Evolutionary conservation across 768 basidiomycete genomes (phyloP), one percentile per base, ranked within the genome.

Genomic region (Tylopilus intermedius): DNA sequence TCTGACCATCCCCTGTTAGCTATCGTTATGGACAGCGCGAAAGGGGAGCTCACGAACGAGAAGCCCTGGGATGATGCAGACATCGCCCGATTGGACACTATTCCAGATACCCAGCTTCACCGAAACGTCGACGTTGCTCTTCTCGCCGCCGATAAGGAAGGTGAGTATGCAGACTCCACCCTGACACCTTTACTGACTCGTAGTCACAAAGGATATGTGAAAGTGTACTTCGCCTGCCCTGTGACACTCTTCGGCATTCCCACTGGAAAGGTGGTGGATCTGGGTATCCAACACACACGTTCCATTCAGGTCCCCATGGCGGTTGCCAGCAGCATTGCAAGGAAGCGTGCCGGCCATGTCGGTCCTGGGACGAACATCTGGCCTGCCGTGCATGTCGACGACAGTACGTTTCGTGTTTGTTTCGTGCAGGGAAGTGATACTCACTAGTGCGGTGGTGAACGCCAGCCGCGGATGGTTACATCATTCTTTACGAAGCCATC

Each of bases 231-330:
- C 5, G 64, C 84, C 15, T 58, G 77, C 10, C 82, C 83, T 2
- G 65, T 72, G 4, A 85, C 80, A 0, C 81, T 90, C 44, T 90
- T 78, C 53, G 83, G 82, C 35, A 65, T 81, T 21, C 78, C 81
- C 2, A 65, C 65, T 1, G 76, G 76, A 5, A 66, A 64, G 15
- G 66, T 88, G 35, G 76, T 79, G 24, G 76, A 82, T 26, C 55
- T 70, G n/a, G 63, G 64, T 22, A 13, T 52, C 6, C 74, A 79
- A 33, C 80, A 87, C 57, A 57, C 68, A 0, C 69, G 77, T 45
- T 86, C 86, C 0, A 66, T 74, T 8, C 83, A 83, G 52, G 74
- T 87, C 11, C 84, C 85, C 2, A 11, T 29, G 3, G 59, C 80
- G 0, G 72, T 85, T 55, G 61, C 66, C 7, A 74, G 72, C 0